phyloP scores from a whole-genome alignment of 148 eudicot species.

The Amaranthus palmeri region DNA sequence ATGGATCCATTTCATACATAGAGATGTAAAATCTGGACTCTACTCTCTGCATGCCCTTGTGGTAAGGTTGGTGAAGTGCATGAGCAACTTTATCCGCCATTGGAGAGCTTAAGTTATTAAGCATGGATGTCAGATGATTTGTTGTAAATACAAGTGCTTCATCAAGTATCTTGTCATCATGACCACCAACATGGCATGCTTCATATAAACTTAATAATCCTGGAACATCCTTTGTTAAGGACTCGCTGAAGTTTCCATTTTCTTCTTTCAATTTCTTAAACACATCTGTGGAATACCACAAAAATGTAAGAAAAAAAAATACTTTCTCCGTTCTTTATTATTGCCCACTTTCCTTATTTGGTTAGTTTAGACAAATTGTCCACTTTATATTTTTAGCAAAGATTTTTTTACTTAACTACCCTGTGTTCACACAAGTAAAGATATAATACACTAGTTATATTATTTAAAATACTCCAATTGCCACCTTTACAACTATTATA shows the following conservation, averaged over 20 bases:
- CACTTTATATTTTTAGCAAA: too few relatives aligned
- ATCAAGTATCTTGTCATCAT: slow-evolving; percentile 27
- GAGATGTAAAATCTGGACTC: slow-evolving; percentile 40
- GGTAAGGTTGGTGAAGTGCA: slow-evolving; percentile 34
- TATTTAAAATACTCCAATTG: too few relatives aligned
- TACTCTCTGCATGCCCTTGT: slow-evolving; percentile 32
- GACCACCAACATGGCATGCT: slow-evolving; percentile 18
- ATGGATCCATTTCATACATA: slow-evolving; percentile 30
- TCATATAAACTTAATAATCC: slow-evolving; percentile 32
- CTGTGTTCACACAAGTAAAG: too few relatives aligned
- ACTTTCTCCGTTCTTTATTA: too few relatives aligned
- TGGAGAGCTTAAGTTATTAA: slow-evolving; percentile 9
- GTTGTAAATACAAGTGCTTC: slow-evolving; percentile 28
- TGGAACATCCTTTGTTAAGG: neutral
- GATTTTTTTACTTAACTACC: too few relatives aligned
- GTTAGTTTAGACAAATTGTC: too few relatives aligned
- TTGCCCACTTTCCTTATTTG: too few relatives aligned
- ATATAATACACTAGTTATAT: too few relatives aligned
- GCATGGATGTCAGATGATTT: slow-evolving; percentile 23
- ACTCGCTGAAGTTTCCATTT: slow-evolving; percentile 17
- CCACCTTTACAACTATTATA: too few relatives aligned
- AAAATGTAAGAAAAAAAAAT: too few relatives aligned
- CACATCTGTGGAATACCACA: slow-evolving; percentile 23
- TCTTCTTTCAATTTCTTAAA: slow-evolving; percentile 25
- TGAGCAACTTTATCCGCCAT: slow-evolving; percentile 28